Conservation (phyloP, 768 basidiomycete genomes). For the Mycena sanguinolenta region DNA sequence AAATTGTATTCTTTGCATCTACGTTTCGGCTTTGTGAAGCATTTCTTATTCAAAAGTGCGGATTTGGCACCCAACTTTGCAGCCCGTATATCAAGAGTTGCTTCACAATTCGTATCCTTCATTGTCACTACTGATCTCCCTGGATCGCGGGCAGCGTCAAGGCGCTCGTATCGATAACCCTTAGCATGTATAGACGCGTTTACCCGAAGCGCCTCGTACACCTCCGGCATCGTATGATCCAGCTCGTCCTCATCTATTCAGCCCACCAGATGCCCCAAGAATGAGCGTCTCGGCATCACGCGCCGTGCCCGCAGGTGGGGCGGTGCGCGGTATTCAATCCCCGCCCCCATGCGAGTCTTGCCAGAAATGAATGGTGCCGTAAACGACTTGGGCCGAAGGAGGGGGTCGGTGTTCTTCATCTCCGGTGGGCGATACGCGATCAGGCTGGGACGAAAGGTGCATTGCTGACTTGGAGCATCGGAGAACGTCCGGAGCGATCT, state of each 20-base stretch:
- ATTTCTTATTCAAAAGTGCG: too few relatives aligned
- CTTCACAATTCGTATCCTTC: not conserved
- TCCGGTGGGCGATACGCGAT: too few relatives aligned
- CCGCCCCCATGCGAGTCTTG: too few relatives aligned
- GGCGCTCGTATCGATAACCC: constrained; percentile 12
- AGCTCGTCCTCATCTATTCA: not conserved
- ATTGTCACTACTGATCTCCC: not conserved
- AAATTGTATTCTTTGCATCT: constrained; percentile 55
- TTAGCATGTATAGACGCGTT: not conserved
- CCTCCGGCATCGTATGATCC: constrained; percentile 15
- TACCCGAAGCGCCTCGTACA: constrained; percentile 18
- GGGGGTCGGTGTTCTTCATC: too few relatives aligned
- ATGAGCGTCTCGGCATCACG: not conserved
- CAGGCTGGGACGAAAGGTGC: not conserved
- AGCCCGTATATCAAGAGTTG: not conserved
- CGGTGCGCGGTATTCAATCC: too few relatives aligned
- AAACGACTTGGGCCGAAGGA: too few relatives aligned
- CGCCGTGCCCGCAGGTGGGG: not conserved
- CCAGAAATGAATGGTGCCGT: too few relatives aligned
- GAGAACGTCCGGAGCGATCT: constrained; percentile 4
- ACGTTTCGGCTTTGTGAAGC: too few relatives aligned
- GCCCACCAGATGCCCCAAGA: not conserved
- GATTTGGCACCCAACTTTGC: too few relatives aligned
- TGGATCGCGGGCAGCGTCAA: not conserved
- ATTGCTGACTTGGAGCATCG: not conserved